A percentile compares a stretch with the other conserved stretches of the same genome.
Conservation (phyloP, 352 stramenopile genomes). For the Thraustochytrium striatum region DNA sequence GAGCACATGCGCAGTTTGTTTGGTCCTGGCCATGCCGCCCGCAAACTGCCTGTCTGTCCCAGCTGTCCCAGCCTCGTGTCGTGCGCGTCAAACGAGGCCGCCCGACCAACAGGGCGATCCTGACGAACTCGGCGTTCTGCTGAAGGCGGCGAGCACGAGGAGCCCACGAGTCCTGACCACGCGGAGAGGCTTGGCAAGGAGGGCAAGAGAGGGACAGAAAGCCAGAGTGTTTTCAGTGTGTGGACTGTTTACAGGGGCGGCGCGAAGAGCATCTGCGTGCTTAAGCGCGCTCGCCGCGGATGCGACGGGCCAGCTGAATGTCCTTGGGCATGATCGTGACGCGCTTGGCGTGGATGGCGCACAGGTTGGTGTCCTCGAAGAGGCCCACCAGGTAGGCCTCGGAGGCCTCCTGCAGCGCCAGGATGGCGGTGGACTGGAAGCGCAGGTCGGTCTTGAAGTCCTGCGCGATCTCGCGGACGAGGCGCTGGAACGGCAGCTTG, state of each 20-base stretch:
- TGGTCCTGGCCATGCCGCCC: conserved; percentile 85
- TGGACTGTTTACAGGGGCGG: no score
- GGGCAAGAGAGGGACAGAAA: no score
- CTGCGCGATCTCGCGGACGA: conserved; percentile 87
- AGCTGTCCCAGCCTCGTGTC: no score
- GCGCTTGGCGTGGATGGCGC: conserved; percentile 89
- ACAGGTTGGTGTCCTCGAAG: conserved; percentile 92
- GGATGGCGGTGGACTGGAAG: conserved; percentile 87
- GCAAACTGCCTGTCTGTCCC: no score
- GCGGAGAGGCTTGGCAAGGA: no score
- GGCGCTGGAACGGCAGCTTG: conserved; percentile 78
- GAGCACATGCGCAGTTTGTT: conserved; percentile 90
- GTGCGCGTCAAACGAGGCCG: no score
- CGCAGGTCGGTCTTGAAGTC: conserved; percentile 92
- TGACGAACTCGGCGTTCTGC: no score
- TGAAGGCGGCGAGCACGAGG: no score
- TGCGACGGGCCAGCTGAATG: conserved; percentile 86
- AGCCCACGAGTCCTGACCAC: no score
- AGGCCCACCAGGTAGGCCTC: conserved; percentile 88
- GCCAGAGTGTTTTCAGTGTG: no score
- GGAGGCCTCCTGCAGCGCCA: conserved; percentile 81
- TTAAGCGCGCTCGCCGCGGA: conserved; percentile 73
- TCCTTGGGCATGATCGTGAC: conserved; percentile 96
- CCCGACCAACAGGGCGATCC: no score
- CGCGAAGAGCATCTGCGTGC: no score